Conservation (phyloP, 257 asterid genomes). For the Catharanthus roseus region DNA sequence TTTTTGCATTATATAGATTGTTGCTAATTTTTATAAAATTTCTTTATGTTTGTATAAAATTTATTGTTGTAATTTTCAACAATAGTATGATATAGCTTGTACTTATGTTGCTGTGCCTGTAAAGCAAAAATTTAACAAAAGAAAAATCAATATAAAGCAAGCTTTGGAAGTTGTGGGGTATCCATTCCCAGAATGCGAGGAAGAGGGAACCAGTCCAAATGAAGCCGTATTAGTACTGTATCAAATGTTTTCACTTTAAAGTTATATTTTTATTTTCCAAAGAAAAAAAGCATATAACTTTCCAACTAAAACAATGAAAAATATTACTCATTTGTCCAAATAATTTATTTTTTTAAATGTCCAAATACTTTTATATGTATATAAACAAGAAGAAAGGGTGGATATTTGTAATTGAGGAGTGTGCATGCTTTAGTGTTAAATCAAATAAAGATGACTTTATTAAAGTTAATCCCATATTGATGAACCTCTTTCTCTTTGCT, state of each 20-base stretch:
- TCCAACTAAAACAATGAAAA: constrained; percentile 47
- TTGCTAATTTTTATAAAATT: too few species aligned
- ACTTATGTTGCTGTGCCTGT: too few species aligned
- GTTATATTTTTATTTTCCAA: constrained; percentile 5
- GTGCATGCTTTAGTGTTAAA: constrained; percentile 37
- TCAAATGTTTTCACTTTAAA: constrained; percentile 19
- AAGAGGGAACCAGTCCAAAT: constrained; percentile 1
- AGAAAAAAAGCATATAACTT: constrained; percentile 38
- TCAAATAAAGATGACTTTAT: constrained; percentile 40
- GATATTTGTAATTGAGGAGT: constrained; percentile 27
- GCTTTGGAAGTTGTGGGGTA: not conserved
- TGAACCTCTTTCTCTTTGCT: constrained; percentile 1
- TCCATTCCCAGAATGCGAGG: not conserved
- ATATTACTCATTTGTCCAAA: constrained; percentile 36
- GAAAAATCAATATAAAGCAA: not conserved
- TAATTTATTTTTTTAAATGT: too few species aligned
- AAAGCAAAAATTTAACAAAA: too few species aligned
- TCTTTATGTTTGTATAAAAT: too few species aligned
- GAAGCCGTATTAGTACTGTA: constrained; percentile 19
- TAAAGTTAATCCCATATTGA: constrained; percentile 33
- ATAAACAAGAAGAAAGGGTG: constrained; percentile 3
- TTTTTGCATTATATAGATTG: too few species aligned
- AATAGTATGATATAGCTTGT: too few species aligned
- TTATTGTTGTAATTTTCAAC: too few species aligned
- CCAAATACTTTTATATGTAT: too few species aligned